Evolutionary conservation across 106 monocot genomes (phyloP).

Genomic region (Dendrobium catenatum): DNA sequence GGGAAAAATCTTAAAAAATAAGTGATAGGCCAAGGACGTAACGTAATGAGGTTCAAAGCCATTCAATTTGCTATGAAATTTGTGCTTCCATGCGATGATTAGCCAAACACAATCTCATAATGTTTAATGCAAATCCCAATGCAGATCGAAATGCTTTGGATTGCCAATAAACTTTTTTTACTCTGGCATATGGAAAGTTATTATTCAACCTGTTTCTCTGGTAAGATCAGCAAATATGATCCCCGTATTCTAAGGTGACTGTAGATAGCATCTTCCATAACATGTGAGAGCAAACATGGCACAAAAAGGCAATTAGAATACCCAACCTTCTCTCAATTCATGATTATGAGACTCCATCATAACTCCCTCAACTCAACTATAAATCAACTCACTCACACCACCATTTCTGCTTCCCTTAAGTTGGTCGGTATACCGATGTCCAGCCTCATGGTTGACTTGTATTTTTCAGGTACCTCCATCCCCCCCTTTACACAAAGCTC

Average conservation of each 20-base stretch:
- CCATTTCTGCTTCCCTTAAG: constrained; percentile 89
- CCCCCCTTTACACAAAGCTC: constrained; percentile 89
- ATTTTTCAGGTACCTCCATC: constrained; percentile 63
- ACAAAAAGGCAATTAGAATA: neutral
- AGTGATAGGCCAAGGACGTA: no score
- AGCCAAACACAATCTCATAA: no score
- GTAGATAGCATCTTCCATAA: neutral
- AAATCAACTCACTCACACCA: constrained; percentile 37
- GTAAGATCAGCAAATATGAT: neutral
- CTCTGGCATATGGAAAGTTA: neutral
- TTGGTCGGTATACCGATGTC: constrained; percentile 77
- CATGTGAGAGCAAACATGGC: neutral
- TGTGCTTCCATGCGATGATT: no score
- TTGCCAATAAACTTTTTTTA: no score
- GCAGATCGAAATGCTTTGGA: no score
- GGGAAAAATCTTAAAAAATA: no score
- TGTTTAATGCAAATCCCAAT: no score
- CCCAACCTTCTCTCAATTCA: neutral
- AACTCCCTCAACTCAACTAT: neutral
- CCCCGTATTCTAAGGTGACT: neutral
- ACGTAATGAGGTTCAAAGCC: no score
- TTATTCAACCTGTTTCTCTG: neutral
- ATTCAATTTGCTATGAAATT: no score
- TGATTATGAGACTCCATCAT: neutral
- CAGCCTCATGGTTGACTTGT: constrained; percentile 79